Percentiles rank a stretch among this genome's conserved stretches.
These are phyloP conservation scores for Lolium multiflorum DNA, from an alignment of 176 grass and related monocot genomes.

Conservation along the genomic window DNA sequence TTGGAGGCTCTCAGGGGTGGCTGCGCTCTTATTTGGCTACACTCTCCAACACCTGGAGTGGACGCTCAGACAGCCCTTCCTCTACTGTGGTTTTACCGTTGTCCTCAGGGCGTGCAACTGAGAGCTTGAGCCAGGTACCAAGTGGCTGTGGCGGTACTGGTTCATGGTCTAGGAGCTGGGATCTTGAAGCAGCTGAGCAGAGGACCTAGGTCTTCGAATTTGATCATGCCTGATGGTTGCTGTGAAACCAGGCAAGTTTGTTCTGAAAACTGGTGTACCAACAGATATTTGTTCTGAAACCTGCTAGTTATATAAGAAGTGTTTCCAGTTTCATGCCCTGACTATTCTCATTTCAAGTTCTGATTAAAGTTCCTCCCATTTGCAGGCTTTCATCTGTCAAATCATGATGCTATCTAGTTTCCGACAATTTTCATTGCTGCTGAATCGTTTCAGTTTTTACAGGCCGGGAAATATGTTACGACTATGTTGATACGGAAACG, in stretches of 20 bases:
- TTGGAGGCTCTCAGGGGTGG: conserved; percentile 32
- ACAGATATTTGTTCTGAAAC: neutral
- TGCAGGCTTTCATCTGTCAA: conserved; percentile 19
- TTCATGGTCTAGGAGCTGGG: conserved; percentile 37
- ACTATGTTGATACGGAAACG: neutral
- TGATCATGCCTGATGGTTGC: conserved; percentile 21
- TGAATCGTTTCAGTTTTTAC: neutral
- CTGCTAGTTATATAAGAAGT: neutral
- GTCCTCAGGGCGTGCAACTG: neutral
- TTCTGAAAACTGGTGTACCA: neutral
- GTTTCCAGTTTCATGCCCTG: neutral
- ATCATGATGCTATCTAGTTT: neutral
- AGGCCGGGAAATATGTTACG: neutral
- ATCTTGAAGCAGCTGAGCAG: conserved; percentile 39
- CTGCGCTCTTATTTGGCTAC: conserved; percentile 38
- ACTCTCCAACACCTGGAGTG: conserved; percentile 36
- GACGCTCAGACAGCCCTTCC: conserved; percentile 3
- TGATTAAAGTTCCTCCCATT: conserved; percentile 11
- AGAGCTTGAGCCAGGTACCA: neutral
- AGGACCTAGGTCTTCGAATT: conserved; percentile 18
- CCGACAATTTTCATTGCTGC: neutral
- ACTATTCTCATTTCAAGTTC: neutral
- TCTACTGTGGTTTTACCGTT: conserved; percentile 9
- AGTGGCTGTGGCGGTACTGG: neutral
- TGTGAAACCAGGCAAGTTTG: conserved; percentile 41